Evolutionary conservation across 352 stramenopile genomes (phyloP).

Genomic region (Thalassiosira tumida): DNA sequence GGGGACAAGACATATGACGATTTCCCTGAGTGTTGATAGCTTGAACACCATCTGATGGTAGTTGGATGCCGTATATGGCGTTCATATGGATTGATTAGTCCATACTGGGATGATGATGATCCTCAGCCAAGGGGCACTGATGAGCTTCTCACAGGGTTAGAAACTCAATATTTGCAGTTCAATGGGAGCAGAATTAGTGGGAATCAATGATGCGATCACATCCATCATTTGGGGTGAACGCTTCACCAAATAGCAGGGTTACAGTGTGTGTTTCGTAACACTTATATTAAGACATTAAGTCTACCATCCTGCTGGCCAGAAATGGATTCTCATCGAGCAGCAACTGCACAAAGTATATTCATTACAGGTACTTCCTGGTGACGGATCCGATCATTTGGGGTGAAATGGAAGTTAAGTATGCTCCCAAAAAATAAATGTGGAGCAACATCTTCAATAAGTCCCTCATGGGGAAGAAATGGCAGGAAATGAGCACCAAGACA

Average conservation of each 20-base stretch:
- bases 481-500: background rate
- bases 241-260: background rate
- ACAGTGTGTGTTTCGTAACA: background rate
- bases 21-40: conserved; percentile 30
- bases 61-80: conserved; percentile 61
- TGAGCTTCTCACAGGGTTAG: conserved; percentile 32
- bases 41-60: conserved; percentile 1
- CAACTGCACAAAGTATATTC: background rate
- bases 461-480: background rate
- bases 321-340: background rate
- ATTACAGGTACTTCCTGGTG: background rate
- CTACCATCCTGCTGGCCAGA: too few species aligned
- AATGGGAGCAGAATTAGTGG: conserved; percentile 8
- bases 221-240: background rate
- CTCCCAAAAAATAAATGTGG: background rate
- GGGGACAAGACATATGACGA: conserved; percentile 1
- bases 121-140: conserved; percentile 11
- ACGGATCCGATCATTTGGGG: background rate
- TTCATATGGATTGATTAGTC: conserved; percentile 25
- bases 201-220: conserved; percentile 30
- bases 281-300: background rate
- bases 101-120: conserved; percentile 72
- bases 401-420: background rate
- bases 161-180: conserved; percentile 73
- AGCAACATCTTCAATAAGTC: background rate